phyloP scores from a whole-genome alignment of 2,329 filamentous ascomycete genomes.

The Stemphylium beticola region DNA sequence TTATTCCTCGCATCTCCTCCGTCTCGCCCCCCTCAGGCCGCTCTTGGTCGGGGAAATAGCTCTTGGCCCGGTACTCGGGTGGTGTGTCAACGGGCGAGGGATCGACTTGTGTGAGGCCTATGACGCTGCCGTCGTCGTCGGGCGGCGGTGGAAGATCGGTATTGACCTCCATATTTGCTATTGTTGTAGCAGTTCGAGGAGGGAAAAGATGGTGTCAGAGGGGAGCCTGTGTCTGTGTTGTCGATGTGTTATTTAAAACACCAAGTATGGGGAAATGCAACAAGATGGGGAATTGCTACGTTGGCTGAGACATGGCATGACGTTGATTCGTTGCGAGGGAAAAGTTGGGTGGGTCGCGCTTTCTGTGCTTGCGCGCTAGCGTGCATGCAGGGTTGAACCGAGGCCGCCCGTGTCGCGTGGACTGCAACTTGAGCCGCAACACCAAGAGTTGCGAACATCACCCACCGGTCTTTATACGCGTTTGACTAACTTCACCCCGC shows the following conservation, averaged over 20 bases:
- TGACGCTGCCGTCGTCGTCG: conserved; percentile 57
- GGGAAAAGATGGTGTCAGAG: no score
- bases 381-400: conserved; percentile 6
- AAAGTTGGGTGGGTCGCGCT: neutral
- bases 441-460: conserved; percentile 6
- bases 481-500: neutral
- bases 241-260: neutral
- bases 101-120: conserved; percentile 78
- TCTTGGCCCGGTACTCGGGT: conserved; percentile 57
- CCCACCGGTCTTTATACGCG: neutral
- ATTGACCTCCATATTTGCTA: conserved; percentile 20
- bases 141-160: conserved; percentile 21
- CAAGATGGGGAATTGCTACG: conserved; percentile 17
- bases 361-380: conserved; percentile 14
- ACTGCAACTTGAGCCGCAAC: conserved; percentile 10
- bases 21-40: conserved; percentile 12
- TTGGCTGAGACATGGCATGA: conserved; percentile 34
- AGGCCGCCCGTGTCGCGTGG: conserved; percentile 13
- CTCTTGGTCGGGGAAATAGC: conserved; percentile 49
- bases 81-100: conserved; percentile 75
- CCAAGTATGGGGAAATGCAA: conserved; percentile 17
- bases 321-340: conserved; percentile 38
- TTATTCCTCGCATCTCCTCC: conserved; percentile 14
- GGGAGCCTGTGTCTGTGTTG: neutral
- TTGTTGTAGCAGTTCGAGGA: no score